Evolutionary conservation across 257 asterid genomes (phyloP).

Genomic region (Penstemon eatonii): DNA sequence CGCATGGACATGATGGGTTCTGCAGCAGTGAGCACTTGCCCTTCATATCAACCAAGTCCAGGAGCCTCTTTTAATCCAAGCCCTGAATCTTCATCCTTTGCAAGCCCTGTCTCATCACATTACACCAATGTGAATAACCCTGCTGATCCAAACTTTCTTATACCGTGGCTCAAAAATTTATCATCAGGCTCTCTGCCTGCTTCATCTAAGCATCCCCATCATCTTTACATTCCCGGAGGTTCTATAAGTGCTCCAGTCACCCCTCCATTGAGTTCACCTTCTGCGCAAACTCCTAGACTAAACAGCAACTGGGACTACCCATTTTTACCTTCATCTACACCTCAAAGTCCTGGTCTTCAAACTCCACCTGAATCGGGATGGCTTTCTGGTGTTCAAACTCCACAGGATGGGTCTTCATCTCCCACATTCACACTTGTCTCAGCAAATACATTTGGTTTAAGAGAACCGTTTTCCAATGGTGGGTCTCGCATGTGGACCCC

Average conservation of each 20-base stretch:
- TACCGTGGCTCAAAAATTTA: conserved; percentile 92
- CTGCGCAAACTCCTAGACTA: conserved; percentile 81
- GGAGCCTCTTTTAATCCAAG: conserved; percentile 84
- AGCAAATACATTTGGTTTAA: conserved; percentile 70
- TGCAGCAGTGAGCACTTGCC: conserved; percentile 67
- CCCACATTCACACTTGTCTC: conserved; percentile 91
- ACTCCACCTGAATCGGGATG: conserved; percentile 92
- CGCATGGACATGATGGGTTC: conserved; percentile 69
- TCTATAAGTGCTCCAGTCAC: conserved; percentile 98
- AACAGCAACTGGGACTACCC: conserved; percentile 70
- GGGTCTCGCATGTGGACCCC: conserved; percentile 99
- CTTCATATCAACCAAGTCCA: conserved; percentile 88
- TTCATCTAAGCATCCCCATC: conserved; percentile 70
- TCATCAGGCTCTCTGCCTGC: conserved; percentile 70
- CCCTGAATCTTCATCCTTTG: conserved; percentile 77
- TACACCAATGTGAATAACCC: conserved; percentile 46
- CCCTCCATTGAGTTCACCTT: conserved; percentile 94
- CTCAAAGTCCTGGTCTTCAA: conserved; percentile 78
- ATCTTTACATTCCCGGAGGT: conserved; percentile 77
- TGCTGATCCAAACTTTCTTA: conserved; percentile 79
- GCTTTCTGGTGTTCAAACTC: conserved; percentile 95
- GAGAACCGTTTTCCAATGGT: conserved; percentile 73
- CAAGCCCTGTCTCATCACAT: conserved; percentile 69
- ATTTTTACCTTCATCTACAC: conserved; percentile 74
- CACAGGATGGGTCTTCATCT: conserved; percentile 80